Evolutionary conservation across 129 eudicot species (phyloP).

Genomic region (Escallonia herrerae): DNA sequence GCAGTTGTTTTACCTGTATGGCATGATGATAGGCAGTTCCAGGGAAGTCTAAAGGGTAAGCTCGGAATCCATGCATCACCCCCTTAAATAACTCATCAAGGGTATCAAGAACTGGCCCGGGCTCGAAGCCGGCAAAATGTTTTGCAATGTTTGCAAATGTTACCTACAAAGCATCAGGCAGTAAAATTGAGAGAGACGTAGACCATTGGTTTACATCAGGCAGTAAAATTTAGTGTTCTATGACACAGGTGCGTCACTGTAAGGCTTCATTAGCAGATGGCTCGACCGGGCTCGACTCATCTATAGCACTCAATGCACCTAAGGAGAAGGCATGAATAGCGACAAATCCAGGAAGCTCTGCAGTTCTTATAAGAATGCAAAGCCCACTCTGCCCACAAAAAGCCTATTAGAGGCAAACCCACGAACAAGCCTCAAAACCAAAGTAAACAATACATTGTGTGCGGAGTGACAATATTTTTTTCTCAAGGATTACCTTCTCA

Average conservation of each 20-base stretch:
- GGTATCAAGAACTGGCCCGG: slow-evolving; percentile 28
- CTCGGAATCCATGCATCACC: slow-evolving; percentile 28
- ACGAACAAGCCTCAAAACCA: no score
- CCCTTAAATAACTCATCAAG: slow-evolving; percentile 21
- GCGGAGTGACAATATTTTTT: not conserved
- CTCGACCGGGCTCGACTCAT: not conserved
- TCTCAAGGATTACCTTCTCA: slow-evolving; percentile 32
- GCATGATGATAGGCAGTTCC: slow-evolving; percentile 42
- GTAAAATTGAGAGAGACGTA: not conserved
- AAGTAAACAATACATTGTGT: no score
- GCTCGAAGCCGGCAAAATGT: slow-evolving; percentile 37
- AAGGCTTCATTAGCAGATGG: no score
- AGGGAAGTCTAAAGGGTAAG: slow-evolving; percentile 37
- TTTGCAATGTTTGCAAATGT: slow-evolving; percentile 32
- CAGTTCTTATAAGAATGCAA: no score
- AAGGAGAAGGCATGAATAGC: no score
- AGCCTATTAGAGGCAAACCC: no score
- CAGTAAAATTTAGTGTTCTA: no score
- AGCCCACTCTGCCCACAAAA: no score
- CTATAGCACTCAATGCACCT: not conserved
- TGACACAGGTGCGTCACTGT: not conserved
- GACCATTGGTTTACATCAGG: no score
- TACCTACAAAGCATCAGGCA: slow-evolving; percentile 14
- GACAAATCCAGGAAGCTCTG: no score
- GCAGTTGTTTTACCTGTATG: slow-evolving; percentile 16